Base-by-base conservation (phyloP, 768 basidiomycete species). In the Boletus edulis region DNA sequence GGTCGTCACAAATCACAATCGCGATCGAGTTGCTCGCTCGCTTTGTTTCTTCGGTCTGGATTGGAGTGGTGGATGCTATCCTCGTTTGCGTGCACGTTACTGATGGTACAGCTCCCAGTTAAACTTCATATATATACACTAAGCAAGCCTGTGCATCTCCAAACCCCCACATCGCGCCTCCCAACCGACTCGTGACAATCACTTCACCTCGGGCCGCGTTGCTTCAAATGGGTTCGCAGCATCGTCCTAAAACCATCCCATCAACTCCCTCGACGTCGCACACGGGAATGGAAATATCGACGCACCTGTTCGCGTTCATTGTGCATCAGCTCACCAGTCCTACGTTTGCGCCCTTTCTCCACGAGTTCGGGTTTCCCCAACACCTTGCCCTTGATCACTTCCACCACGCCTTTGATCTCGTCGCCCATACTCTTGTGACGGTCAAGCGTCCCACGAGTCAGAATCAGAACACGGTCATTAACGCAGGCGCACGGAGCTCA, bases 331-430 rank as follows among this genome's bases (percentile, higher is more conserved):
- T 74, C 73, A 34, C 79, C 79, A 0, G 73, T 74, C 61, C 69
- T 71, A 49, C 65, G 66, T 27, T 77, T 71, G 37, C 58, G 68
- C 2, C 78, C 78, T 37, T 70, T 70, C 60, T 76, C 60, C 5
- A 67, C 72, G 18, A 75, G 49, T 9, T 73, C 72, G 3, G 69
- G 74, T 46, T 76, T 71, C 32, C 60, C 57, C 43, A 64, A 60
- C 15, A 78, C 52, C 64, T 74, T 77, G 17, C 77, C 77, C 51
- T 68, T 71, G 54, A 75, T 18, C 56, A 76, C 68, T 43, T 78
- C 75, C 48, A 69, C 71, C 5, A 73, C 4, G 1, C 79, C 77
- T 5, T 31, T 49, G 18, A 79, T 22, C 58, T 73, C 74, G 37
- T 79, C 74, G 5, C 66, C 68, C 2, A 73, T 17, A 9, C 56